These are phyloP conservation scores for Globisporangium alternatum DNA, from an alignment of 352 stramenopile species.

Conservation along the genomic window DNA sequence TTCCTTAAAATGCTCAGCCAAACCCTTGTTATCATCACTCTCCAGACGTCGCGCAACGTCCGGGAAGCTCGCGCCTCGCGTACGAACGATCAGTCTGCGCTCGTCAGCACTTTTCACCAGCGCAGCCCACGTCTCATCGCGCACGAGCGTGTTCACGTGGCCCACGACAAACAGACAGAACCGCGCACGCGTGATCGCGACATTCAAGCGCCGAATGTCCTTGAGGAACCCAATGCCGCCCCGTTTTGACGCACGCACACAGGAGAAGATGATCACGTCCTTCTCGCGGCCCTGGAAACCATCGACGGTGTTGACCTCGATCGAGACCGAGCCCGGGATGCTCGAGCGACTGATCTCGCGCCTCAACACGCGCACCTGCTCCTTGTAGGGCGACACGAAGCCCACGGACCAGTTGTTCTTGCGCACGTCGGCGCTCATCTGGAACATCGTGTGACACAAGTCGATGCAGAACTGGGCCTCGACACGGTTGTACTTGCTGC, in stretches of 20 bases:
- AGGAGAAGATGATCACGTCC: constrained; percentile 98
- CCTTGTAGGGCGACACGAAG: constrained; percentile 98
- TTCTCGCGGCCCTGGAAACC: constrained; percentile 98
- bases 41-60: constrained; percentile 38
- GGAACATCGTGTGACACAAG: constrained; percentile 66
- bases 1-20: constrained; percentile 54
- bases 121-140: constrained; percentile 77
- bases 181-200: constrained; percentile 86
- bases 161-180: constrained; percentile 89
- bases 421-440: constrained; percentile 46
- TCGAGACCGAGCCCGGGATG: constrained; percentile 49
- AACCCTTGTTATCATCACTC: constrained; percentile 29
- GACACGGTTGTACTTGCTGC: constrained; percentile 76
- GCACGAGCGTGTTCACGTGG: constrained; percentile 65
- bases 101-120: constrained; percentile 71
- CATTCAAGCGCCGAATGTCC: constrained; percentile 88
- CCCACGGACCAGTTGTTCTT: constrained; percentile 86
- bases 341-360: constrained; percentile 54
- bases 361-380: constrained; percentile 89
- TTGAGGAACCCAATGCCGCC: constrained; percentile 89
- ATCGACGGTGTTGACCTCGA: constrained; percentile 97
- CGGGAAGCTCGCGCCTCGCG: constrained; percentile 38
- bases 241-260: constrained; percentile 83
- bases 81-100: constrained; percentile 60
- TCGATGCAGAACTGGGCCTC: constrained; percentile 81